Evolutionary conservation across 495 filamentous ascomycete genomes (phyloP), one percentile per base, ranked within the genome.

Genomic region (Paragyromitra xinjiangensis): DNA sequence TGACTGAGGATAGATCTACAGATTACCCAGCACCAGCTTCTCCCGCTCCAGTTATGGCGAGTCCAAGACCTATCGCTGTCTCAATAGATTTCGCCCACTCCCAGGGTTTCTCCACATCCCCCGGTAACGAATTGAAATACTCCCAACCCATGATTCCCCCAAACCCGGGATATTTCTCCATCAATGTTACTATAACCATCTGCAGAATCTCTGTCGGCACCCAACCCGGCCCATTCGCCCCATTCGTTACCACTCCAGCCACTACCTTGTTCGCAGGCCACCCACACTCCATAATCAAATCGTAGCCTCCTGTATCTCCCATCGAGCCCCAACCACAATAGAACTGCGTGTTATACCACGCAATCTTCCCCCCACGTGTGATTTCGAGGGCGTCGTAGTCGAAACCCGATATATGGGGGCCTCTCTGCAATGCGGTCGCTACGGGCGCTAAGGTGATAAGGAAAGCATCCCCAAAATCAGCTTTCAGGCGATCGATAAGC

Each of bases 101-200:
- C 91, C 91, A 93, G n/a, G 92, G 91, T 56, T 85, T 83, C 62
- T 82, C 83, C 39, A 81, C 82, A 12, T 85, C 89, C 7, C 90
- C 90, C 0, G 91, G 91, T 55, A 86, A 78, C 1, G 87, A 86
- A 83, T 94, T 94, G 81, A 91, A 95, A 78, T 93, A 96, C 82
- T 95, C 93, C 93, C 93, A 96, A 2, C 93, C 92, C 90, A 92
- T 92, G 0, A 94, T 89, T 1, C 93, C 92, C 7, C 93, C 93
- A 82, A 95, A 94, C 37, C 85, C 85, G 2, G 88, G 87, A 69
- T 88, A 92, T 70, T 83, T 84, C 48, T 86, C 82, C 48, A 88
- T 78, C 78, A 90, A 74, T 7, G 76, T 71, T 0, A 87, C 82
- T 51, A 90, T 83, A 3, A 85, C 81, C 29, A 81, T 80, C 45